Percentiles rank a stretch among this genome's conserved stretches.
Evolutionary conservation across 2,329 filamentous ascomycete species (phyloP).

Genomic region (Calonectria multiphialidica): DNA sequence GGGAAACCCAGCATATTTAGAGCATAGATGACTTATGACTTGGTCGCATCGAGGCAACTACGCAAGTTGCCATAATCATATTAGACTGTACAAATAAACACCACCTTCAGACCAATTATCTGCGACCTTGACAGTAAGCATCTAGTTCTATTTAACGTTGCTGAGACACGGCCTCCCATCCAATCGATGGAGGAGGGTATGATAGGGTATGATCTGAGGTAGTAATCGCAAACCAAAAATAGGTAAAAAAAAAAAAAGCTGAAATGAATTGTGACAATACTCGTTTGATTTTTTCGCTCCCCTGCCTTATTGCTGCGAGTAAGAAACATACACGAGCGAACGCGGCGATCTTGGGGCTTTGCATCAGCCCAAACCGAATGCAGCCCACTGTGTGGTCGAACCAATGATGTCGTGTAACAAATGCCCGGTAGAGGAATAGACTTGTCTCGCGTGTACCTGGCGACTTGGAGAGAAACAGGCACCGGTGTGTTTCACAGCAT

Average conservation of each 20-base stretch:
- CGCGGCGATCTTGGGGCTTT: no score
- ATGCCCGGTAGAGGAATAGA: neutral
- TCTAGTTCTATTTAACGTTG: no score
- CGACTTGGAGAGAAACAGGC: neutral
- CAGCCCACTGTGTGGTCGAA: neutral
- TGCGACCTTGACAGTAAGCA: neutral
- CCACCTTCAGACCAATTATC: neutral
- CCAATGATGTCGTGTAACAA: neutral
- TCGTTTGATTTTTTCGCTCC: no score
- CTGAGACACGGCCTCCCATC: no score
- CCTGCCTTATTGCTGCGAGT: no score
- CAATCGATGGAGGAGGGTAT: no score
- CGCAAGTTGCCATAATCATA: slow-evolving; percentile 1
- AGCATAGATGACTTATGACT: slow-evolving; percentile 22
- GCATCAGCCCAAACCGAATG: neutral
- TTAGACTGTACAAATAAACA: slow-evolving; percentile 8
- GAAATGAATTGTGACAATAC: no score
- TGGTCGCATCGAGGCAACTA: slow-evolving; percentile 8
- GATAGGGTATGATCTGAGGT: no score
- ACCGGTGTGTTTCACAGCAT: neutral
- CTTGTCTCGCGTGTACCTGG: neutral
- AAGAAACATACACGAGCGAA: no score
- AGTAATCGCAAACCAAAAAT: no score
- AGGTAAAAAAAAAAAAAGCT: no score
- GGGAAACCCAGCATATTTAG: neutral